These are phyloP conservation scores for Spirogloea muscicola DNA, from an alignment of 139 green algal species.

Conservation along the genomic window DNA sequence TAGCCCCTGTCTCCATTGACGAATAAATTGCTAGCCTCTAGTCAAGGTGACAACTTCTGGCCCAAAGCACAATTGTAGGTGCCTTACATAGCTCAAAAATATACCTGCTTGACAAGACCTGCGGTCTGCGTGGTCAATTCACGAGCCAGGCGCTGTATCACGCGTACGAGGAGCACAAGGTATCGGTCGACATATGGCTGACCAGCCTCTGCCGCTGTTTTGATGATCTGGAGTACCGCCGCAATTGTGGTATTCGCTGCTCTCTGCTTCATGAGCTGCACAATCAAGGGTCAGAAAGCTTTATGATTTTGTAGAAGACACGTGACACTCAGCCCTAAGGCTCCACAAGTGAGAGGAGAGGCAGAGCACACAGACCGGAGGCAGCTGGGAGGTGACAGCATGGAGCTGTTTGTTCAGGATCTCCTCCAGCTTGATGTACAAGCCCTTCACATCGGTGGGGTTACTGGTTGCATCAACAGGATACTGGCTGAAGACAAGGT, in stretches of 20 bases:
- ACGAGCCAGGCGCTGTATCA: background rate
- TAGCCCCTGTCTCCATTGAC: too few relatives aligned
- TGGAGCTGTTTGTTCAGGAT: too few relatives aligned
- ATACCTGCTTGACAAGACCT: too few relatives aligned
- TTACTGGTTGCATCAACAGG: background rate
- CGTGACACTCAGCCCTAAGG: background rate
- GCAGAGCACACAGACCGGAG: too few relatives aligned
- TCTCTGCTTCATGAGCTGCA: background rate
- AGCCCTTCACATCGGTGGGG: background rate
- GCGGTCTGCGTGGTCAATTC: too few relatives aligned
- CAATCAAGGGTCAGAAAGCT: background rate
- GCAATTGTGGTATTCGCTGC: slow-evolving; percentile 27
- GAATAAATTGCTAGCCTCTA: too few relatives aligned
- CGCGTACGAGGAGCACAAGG: slow-evolving; percentile 9
- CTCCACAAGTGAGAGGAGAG: background rate
- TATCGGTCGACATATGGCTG: slow-evolving; percentile 7
- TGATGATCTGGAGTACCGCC: slow-evolving; percentile 12
- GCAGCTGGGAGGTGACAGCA: background rate
- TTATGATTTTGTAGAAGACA: slow-evolving; percentile 16
- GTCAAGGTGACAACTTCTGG: too few relatives aligned
- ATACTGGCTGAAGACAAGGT: slow-evolving; percentile 2
- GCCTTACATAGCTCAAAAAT: too few relatives aligned
- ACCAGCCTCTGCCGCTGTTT: slow-evolving; percentile 2
- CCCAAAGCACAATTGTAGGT: too few relatives aligned
- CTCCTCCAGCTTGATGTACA: background rate